Conservation (phyloP, 2,329 filamentous ascomycete species). For the Pseudogymnoascus sp. region DNA sequence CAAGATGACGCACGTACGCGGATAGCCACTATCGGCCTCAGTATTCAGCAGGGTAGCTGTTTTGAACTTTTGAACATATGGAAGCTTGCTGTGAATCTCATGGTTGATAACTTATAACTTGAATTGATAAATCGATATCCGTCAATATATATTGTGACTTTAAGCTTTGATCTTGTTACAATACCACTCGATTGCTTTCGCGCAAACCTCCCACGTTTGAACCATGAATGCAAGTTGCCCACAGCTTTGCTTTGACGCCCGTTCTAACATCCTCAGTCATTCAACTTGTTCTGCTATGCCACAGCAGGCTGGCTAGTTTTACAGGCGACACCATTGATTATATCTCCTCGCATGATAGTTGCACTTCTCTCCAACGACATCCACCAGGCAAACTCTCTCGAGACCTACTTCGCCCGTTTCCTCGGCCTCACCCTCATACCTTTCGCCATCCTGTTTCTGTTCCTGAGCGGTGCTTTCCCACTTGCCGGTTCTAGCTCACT, state of each 20-base stretch:
- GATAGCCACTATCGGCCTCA: not conserved
- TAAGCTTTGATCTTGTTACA: not conserved
- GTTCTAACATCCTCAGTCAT: constrained; percentile 12
- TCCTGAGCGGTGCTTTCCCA: constrained; percentile 57
- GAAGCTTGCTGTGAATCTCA: not conserved
- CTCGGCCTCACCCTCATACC: constrained; percentile 51
- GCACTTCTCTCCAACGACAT: constrained; percentile 49
- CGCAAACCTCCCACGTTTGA: not conserved
- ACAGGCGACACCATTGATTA: constrained; percentile 42
- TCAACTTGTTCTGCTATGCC: constrained; percentile 42
- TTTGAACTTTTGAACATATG: not conserved
- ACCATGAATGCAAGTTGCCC: not conserved
- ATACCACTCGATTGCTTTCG: not conserved
- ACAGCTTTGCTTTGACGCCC: not conserved
- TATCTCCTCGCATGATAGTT: constrained; percentile 52
- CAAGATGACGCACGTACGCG: not conserved
- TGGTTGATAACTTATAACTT: not conserved
- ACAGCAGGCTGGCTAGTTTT: constrained; percentile 41
- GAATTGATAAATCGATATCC: not conserved
- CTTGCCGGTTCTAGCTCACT: constrained; percentile 36
- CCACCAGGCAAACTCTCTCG: constrained; percentile 45
- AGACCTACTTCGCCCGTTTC: constrained; percentile 54
- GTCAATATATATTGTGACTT: not conserved
- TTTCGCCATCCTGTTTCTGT: constrained; percentile 45
- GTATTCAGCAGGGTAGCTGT: not conserved